Evolutionary conservation across 345 rosid genomes (phyloP), one percentile per base, ranked within the genome.

Genomic region (Pseudoturritis turrita): DNA sequence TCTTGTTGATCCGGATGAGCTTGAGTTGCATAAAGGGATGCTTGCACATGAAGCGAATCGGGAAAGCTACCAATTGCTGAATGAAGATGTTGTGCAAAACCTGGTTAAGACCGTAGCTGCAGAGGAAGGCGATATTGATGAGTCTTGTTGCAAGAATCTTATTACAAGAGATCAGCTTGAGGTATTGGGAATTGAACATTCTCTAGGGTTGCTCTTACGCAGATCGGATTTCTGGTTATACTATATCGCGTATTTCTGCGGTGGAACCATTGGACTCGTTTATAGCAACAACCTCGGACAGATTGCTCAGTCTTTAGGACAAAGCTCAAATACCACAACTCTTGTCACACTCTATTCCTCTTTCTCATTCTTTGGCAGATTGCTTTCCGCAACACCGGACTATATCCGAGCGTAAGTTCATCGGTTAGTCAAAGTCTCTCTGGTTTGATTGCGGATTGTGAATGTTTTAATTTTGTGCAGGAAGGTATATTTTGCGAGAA

Each of bases 281-380:
- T 95, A 91, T 70, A 95, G 97, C 79, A 95, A 95, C 75, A 95
- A 89, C 67, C 78, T 95, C 1, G 99, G 99, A 56, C 97, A 91
- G 82, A 95, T 95, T 70, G 96, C 97, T 45, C 89, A 91, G 67
- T 91, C 97, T 4, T 77, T 87, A 7, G 96, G 97, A 59, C 83
- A 88, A 44, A 47, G 87, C 40, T 71, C 89, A 0, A 71, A 79
- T 12, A 87, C 90, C 10, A 83, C 94, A 33, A 65, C 81, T 28
- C 93, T 95, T 65, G 78, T 95, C 60, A 91, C 97, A 10, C 86
- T 95, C 15, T 91, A 91, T 68, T 89, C 99, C 4, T 79, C 99
- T 14, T 91, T 91, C 85, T 95, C 97, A 45, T 95, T 95, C 84
- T 95, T 95, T 8, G 99, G 99, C n/a, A 88, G 99, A 19, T 68